These are phyloP conservation scores for Teunomyces cretensis DNA, from an alignment of 805 yeast genomes.

Conservation along the genomic window DNA sequence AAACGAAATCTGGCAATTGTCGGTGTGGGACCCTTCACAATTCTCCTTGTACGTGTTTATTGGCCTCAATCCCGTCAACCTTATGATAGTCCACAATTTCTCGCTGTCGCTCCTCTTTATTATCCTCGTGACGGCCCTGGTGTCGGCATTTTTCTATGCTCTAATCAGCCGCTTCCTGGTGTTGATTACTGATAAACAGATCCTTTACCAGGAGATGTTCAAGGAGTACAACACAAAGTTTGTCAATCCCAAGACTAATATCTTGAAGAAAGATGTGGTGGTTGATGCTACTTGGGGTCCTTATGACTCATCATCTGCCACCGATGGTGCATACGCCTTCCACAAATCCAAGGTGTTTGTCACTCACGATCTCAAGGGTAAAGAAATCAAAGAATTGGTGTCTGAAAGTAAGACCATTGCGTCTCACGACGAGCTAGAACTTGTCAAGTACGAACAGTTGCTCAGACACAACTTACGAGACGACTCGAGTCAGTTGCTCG, in stretches of 20 bases:
- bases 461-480: constrained; percentile 6
- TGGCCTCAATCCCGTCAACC: constrained; percentile 59
- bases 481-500: constrained; percentile 12
- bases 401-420: constrained; percentile 6
- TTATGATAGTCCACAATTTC: constrained; percentile 39
- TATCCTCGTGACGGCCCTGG: constrained; percentile 19
- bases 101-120: constrained; percentile 8
- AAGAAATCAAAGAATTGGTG: constrained; percentile 20
- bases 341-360: constrained; percentile 45
- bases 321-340: constrained; percentile 23
- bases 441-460: constrained; percentile 6
- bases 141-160: constrained; percentile 25
- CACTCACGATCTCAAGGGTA: constrained; percentile 50
- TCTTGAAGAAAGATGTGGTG: constrained; percentile 55
- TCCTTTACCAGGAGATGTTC: constrained; percentile 58
- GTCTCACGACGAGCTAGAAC: constrained; percentile 7
- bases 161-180: constrained; percentile 47
- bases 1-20: constrained; percentile 50
- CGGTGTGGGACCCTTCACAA: constrained; percentile 67
- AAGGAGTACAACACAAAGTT: constrained; percentile 63
- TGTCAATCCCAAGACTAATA: constrained; percentile 56
- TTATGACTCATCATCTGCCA: constrained; percentile 16
- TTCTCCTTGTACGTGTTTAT: constrained; percentile 52
- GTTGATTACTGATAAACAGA: constrained; percentile 56
- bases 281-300: constrained; percentile 55